Base-by-base conservation (phyloP, 805 yeast species). In the Starmera caribaea region DNA sequence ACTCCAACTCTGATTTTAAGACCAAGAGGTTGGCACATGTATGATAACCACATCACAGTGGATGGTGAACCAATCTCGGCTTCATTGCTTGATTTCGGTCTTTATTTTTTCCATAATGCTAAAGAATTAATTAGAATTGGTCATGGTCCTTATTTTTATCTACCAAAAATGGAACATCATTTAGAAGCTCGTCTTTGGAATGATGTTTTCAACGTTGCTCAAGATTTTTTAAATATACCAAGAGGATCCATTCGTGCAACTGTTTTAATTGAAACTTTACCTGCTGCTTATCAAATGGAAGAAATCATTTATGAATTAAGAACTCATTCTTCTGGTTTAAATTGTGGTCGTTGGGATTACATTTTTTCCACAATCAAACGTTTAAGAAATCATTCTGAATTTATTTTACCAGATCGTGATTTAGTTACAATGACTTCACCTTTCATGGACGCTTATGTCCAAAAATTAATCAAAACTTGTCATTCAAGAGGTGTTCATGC, bases 271-370 rank as follows among this genome's bases (percentile, higher is more conserved):
- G 94, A 83, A 62, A 83, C 94, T 14, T 66, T 83, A 47, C 94
- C 92, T 32, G 88, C 85, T 34, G 85, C 89, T 12, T 83, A 77
- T 72, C 92, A 83, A 63, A 77, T 83, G 81, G 89, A 83, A 53
- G 94, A 83, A 61, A 82, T 83, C 49, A 73, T 83, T 49, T 83
- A 75, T 55, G 83, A 83, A 54, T 69, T 83, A 55, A 71, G 87
- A 60, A 78, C 76, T 40, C 94, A 83, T 59, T 80, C 84, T 40
- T 75, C 83, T 11, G 94, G 92, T 41, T 72, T 83, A 63, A 83
- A 83, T 66, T 83, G 92, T 69, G 94, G 94, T 51, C 76, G 94
- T 66, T 83, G 92, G 90, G 94, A 83, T 63, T 83, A 83, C 63
- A 82, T 83, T 61, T 83, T 83, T 65, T 79, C 86, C 32, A 80